Evolutionary conservation across 257 asterid genomes (phyloP), one percentile per base, ranked within the genome.

Genomic region (Nicotiana obtusifolia): DNA sequence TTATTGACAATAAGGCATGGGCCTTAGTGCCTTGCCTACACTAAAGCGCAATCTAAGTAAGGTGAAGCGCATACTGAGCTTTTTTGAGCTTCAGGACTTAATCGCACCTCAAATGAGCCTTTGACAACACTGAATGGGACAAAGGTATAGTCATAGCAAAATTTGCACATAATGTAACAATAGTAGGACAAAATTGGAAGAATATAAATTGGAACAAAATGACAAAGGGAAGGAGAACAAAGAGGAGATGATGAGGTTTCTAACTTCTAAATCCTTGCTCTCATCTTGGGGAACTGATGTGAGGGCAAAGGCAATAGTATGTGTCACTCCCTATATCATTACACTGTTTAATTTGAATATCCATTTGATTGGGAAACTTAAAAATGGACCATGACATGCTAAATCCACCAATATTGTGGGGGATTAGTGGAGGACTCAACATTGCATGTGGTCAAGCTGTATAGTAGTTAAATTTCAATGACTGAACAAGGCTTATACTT

Each of bases 171-270:
- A 11, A 73, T 71, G 60, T 71, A 30, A 44, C 78, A 44, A 71
- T 31, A 71, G 15, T 44, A 44, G 60, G 59, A 71, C 78, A 44
- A 44, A 71, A 3, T 73, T 22, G 37, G 35, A 73, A 47, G 59
- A 44, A 73, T 47, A 71, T 71, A 30, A 41, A 73, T 6, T 22
- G 15, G 61, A 73, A 47, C 60, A 13, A 47, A n/a, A 73, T 24
- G 78, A 73, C 78, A 73, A 73, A 44, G 35, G 31, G 78, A 73
- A 73, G 60, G 60, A 47, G 37, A 13, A 73, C 78, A 22, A 44
- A 69, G 44, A 69, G 54, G 57, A 69, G 30, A 67, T 67, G 26
- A 35, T 67, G 54, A 33, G 69, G 41, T 17, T 62, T 67, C 26
- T 19, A 67, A 35, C 20, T 35, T 67, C 54, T 67, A 67, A 19